Evolutionary conservation across 2,329 filamentous ascomycete genomes (phyloP), one percentile per base, ranked within the genome.

Genomic region (Amesomyces nigricolor): DNA sequence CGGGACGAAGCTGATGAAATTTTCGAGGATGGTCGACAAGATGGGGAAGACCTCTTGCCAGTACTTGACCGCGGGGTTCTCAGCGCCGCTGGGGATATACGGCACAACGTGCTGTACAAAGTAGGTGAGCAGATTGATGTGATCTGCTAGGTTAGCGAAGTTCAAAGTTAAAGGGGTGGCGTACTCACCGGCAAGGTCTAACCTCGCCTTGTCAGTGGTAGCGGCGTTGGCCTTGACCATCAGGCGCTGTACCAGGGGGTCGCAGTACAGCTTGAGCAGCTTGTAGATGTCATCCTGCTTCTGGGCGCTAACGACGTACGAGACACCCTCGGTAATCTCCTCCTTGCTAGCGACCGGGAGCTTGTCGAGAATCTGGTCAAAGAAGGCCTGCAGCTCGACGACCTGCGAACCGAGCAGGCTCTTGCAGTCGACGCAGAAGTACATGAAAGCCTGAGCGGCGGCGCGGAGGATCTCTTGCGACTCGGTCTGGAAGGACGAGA

Each of bases 401-500:
- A 95, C 89, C 68, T 95, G 91, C 5, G 81, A 85, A 62, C 89
- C 88, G 22, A 99, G 80, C 37, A 96, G 78, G 66, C 90, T 84
- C 63, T 88, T 90, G 76, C 94, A 99, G 72, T 99, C 94, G 13
- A 87, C 91, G 67, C 95, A 97, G 72, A 99, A 91, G 75, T 94
- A 99, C 66, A 95, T 95, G 75, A 99, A 91, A 2, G 94, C 88
- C 71, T 97, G 83, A 5, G 94, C 94, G 16, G 94, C 89, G 17
- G 92, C 94, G 60, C 91, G 85, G 39, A 96, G 82, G 53, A 99
- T 91, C 67, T 99, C 95, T 65, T 87, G 88, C 0, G 91, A 96
- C 42, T 85, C 83, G 56, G 92, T 89, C 62, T 89, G 82, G 73
- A 99, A 99, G 0, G 91, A 94, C 4, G 86, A 88, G 62, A 96